These are phyloP conservation scores for Collybia sp. DNA, from an alignment of 768 basidiomycete genomes.

Conservation along the genomic window DNA sequence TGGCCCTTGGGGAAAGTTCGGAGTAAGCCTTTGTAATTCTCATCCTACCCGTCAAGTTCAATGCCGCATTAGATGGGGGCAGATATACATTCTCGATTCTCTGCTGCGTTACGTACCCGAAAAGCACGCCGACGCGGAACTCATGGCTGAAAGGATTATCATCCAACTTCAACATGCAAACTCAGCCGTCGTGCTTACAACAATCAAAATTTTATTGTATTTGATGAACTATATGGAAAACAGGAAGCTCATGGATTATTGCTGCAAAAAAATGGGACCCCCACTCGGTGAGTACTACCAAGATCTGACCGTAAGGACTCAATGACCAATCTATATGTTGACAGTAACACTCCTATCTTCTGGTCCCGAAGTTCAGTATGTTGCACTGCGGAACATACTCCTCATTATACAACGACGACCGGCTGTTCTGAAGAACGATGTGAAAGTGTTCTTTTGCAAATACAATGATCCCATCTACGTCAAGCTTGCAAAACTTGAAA, in stretches of 20 bases:
- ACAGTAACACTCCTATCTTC: conserved; percentile 93
- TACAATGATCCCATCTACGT: conserved; percentile 99
- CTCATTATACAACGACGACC: conserved; percentile 96
- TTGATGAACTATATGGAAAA: conserved; percentile 99
- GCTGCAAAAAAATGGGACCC: conserved; percentile 98
- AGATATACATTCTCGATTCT: conserved; percentile 96
- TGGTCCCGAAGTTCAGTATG: conserved; percentile 98
- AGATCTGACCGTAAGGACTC: neutral
- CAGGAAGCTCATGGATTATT: conserved; percentile 75
- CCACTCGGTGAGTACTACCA: conserved; percentile 78
- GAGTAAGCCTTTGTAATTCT: conserved; percentile 59
- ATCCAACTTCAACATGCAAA: conserved; percentile 97
- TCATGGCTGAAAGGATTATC: conserved; percentile 93
- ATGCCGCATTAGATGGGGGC: conserved; percentile 78
- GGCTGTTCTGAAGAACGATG: conserved; percentile 89
- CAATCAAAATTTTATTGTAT: conserved; percentile 92
- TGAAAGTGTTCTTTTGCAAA: conserved; percentile 99
- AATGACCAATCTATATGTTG: conserved; percentile 4
- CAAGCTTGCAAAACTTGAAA: conserved; percentile 96
- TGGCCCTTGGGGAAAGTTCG: conserved; percentile 92
- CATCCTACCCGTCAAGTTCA: conserved; percentile 1
- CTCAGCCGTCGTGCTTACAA: conserved; percentile 97
- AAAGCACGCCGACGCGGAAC: conserved; percentile 80
- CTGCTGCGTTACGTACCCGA: conserved; percentile 93
- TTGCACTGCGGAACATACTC: conserved; percentile 92